Evolutionary conservation across 257 asterid genomes (phyloP), one percentile per base, ranked within the genome.

Genomic region (Leptodermis oblonga): DNA sequence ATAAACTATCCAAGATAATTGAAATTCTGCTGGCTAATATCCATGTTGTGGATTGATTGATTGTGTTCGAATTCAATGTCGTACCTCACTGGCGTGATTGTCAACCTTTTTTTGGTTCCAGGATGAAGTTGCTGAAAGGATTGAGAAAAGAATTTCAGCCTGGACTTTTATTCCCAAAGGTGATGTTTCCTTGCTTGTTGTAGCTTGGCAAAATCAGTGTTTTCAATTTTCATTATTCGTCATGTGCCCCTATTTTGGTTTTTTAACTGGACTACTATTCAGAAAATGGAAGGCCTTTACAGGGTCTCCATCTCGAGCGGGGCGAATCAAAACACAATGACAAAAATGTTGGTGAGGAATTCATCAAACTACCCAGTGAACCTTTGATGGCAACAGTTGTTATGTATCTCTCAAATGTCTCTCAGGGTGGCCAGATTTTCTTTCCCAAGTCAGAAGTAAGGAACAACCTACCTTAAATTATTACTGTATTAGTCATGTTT

Each of bases 121-220:
- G 98, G 92, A 88, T 75, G 86, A 81, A 81, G 79, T 83, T 48
- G 72, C 78, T 65, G 72, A 78, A 70, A 79, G 82, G 80, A 86
- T 92, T 31, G 96, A 84, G 79, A 92, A 90, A 75, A 83, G 86
- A 80, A 83, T 92, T 74, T 92, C 86, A 75, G 93, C 92, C 48
- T 92, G 98, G 96, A 92, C 95, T 73, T 88, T 90, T 79, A 85
- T 92, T 65, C 98, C 97, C 28, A 78, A 77, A 83, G 94, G 97
- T 92, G 69, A 43, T 64, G 71, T 53, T 41, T 46, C 65, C 60
- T 74, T 48, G 30, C 46, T 33, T 17, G 39, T 33, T 17, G 39
- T 42, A 51, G 62, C 18, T 20, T 45, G 51, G 36, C 33, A 48
- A 62, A 22, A 60, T 56, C n/a, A 22, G 30, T 70, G 22, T 76